Evolutionary conservation across 352 stramenopile species (phyloP), one percentile per base, ranked within the genome.

Genomic region (Phytophthora podocarpi): DNA sequence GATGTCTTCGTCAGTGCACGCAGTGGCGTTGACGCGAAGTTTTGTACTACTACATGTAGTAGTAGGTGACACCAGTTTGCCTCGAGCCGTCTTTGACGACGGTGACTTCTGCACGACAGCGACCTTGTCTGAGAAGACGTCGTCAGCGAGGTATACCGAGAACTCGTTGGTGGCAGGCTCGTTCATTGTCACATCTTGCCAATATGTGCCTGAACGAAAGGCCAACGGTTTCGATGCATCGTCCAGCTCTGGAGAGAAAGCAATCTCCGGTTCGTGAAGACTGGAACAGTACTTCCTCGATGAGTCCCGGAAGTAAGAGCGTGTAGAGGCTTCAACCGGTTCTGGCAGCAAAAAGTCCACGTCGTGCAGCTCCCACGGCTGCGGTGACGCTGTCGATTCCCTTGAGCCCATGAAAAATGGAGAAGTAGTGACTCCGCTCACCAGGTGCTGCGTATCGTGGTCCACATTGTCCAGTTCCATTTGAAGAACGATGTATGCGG

Each of bases 401-500:
- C 54, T 65, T 15, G 49, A 51, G 54, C 67, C 70, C 20, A 64
- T 67, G 39, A 82, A 65, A 49, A 78, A 73, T 2, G 74, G 69
- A 49, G 76, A 85, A 1, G 72, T 53, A 32, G 74, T 75, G 26
- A 62, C 64, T 51, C 49, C 50, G 32, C 43, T 66, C 2, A 20
- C 21, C 3, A 72, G 48, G 28, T 72, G 66, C 43, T 67, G 64
- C 20, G 72, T 63, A 27, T 74, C 42, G 11, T 41, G 51, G 28
- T 85, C 72, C n/a, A 70, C 57, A 20, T 74, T 62, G 43, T 76
- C 57, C 23, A 83, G 51, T 49, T 83, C 64, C 36, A 89, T 70
- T 21, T 31, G 16, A 27, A 24, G 12, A 50, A 31, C 27, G 36
- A 23, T 35, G 49, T 43, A 35, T 46, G 21, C 35, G 27, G 42